Evolutionary conservation across 1,139 yeast genomes (phyloP).

Genomic region (Kurtzmaniella natalensis): DNA sequence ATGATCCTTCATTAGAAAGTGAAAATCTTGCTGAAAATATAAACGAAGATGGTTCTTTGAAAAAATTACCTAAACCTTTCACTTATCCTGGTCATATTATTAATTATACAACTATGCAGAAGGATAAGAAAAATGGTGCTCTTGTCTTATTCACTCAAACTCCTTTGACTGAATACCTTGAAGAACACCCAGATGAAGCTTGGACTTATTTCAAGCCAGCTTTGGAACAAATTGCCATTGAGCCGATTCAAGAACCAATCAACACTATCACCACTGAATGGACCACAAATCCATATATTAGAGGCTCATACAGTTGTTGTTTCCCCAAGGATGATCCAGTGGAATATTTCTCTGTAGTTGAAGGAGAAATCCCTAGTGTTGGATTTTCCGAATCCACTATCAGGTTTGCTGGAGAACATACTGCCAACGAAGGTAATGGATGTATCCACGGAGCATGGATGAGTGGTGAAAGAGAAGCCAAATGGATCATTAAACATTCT

Average conservation of each 20-base stretch:
- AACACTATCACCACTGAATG: conserved; percentile 57
- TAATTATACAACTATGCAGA: conserved; percentile 26
- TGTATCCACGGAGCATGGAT: conserved; percentile 80
- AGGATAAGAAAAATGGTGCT: conserved; percentile 22
- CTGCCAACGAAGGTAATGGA: conserved; percentile 72
- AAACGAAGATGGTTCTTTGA: conserved; percentile 13
- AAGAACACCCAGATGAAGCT: conserved; percentile 31
- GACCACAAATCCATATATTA: conserved; percentile 64
- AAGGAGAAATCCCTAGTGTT: conserved; percentile 45
- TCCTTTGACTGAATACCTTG: conserved; percentile 55
- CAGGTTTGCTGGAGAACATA: conserved; percentile 85
- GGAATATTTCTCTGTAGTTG: conserved; percentile 50
- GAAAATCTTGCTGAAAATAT: neutral
- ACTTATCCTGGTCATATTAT: conserved; percentile 27
- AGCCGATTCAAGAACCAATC: conserved; percentile 31
- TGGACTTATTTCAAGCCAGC: conserved; percentile 39
- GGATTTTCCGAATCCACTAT: conserved; percentile 42
- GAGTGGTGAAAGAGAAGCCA: conserved; percentile 71
- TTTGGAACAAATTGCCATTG: conserved; percentile 28
- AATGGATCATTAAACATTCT: conserved; percentile 26
- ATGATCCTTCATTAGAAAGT: conserved; percentile 16
- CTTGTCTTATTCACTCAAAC: conserved; percentile 64
- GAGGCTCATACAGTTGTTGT: conserved; percentile 76
- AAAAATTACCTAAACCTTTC: conserved; percentile 22
- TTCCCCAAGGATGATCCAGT: conserved; percentile 65